phyloP scores from a whole-genome alignment of 192 early-diverging fungal genomes.

The Physocladia obscura region DNA sequence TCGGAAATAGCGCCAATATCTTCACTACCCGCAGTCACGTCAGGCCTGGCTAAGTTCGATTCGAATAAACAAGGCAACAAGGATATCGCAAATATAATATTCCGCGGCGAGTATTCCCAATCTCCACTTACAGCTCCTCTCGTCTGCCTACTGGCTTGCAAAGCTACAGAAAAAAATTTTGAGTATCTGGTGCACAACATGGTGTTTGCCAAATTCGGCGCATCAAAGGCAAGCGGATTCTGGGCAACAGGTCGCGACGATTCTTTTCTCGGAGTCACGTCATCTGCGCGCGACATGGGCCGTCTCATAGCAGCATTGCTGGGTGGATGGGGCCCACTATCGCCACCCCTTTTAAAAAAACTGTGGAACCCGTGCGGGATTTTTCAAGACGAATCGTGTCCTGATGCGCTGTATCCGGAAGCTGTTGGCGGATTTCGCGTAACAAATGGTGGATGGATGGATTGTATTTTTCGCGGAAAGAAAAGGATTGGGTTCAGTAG shows the following conservation, averaged over 20 bases:
- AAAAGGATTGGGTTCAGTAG: conserved; percentile 13
- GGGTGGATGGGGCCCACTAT: conserved; percentile 17
- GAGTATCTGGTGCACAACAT: conserved; percentile 15
- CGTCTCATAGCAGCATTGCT: conserved; percentile 2
- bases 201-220: conserved; percentile 18
- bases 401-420: not conserved
- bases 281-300: conserved; percentile 15
- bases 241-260: conserved; percentile 16
- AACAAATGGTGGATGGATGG: conserved; percentile 11
- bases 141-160: not conserved
- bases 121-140: conserved; percentile 16
- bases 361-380: conserved; percentile 5
- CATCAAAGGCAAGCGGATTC: conserved; percentile 6
- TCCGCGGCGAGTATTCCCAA: not conserved
- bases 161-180: not conserved
- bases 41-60: not conserved
- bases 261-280: not conserved
- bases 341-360: not conserved
- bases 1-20: not conserved
- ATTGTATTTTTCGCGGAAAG: conserved; percentile 3
- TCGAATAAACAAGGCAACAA: not conserved
- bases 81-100: too few relatives aligned
- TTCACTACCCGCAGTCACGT: not conserved
- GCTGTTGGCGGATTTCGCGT: not conserved
- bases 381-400: not conserved